These are phyloP conservation scores for Metschnikowia gruessii DNA, from an alignment of 805 yeast species.

Conservation along the genomic window DNA sequence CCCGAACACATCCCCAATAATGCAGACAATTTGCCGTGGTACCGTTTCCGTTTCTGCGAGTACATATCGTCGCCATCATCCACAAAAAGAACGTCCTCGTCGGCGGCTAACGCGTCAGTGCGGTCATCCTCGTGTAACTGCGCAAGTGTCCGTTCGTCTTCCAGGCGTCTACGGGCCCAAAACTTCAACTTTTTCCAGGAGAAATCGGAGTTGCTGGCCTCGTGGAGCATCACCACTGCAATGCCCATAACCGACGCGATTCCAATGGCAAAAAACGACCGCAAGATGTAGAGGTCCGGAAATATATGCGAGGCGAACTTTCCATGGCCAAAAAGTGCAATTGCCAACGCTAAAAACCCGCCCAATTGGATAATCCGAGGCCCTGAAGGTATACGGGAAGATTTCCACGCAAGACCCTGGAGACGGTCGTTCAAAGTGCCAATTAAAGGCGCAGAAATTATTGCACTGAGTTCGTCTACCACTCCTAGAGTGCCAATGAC, in stretches of 20 bases:
- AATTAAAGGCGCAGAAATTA: conserved; percentile 54
- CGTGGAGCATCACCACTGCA: conserved; percentile 60
- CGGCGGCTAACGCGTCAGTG: not conserved
- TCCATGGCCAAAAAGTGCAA: conserved; percentile 50
- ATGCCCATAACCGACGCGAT: conserved; percentile 53
- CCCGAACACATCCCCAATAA: conserved; percentile 62
- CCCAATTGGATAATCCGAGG: conserved; percentile 49
- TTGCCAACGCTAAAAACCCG: conserved; percentile 49
- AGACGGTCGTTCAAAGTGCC: conserved; percentile 63
- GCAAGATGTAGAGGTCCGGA: conserved; percentile 48
- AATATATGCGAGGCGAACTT: conserved; percentile 32
- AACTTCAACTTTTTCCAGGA: conserved; percentile 26
- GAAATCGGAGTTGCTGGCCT: conserved; percentile 47
- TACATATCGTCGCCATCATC: conserved; percentile 3
- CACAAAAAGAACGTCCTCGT: conserved; percentile 1
- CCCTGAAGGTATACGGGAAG: conserved; percentile 35
- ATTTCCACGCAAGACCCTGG: conserved; percentile 18
- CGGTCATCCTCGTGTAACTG: not conserved
- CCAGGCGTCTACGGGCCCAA: conserved; percentile 20
- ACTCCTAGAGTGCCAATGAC: conserved; percentile 41
- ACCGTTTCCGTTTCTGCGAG: conserved; percentile 5
- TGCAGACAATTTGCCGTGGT: conserved; percentile 54
- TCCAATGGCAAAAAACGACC: conserved; percentile 61
- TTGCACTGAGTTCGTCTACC: conserved; percentile 57
- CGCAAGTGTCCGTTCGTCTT: conserved; percentile 1